Conservation (phyloP, 2,329 filamentous ascomycete species). For the Allantophomopsis cytisporea region DNA sequence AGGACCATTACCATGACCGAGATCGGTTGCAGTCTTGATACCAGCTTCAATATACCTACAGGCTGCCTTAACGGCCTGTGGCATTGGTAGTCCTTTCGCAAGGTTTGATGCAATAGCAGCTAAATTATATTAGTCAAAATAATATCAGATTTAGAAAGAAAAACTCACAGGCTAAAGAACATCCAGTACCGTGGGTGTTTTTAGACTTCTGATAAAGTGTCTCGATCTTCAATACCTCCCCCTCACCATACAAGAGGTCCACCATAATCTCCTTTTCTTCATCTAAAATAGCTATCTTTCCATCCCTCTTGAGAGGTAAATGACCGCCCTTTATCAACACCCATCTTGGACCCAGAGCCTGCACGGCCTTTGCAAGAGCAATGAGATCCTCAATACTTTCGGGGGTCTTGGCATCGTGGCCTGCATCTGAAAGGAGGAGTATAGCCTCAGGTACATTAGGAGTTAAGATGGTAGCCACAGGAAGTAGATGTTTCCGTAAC, state of each 20-base stretch:
- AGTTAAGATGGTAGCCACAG: slow-evolving; percentile 54
- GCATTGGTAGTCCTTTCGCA: slow-evolving; percentile 40
- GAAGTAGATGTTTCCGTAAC: slow-evolving; percentile 46
- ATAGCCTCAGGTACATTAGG: slow-evolving; percentile 68
- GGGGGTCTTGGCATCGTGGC: slow-evolving; percentile 27
- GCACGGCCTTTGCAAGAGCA: slow-evolving; percentile 50
- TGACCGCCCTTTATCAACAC: slow-evolving; percentile 89
- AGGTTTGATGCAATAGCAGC: slow-evolving; percentile 67
- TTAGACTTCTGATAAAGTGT: slow-evolving; percentile 57
- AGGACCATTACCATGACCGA: slow-evolving; percentile 55
- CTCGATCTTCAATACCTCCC: slow-evolving; percentile 46
- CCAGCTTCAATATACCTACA: slow-evolving; percentile 60
- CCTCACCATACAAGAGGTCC: slow-evolving; percentile 60
- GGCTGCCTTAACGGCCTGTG: slow-evolving; percentile 49
- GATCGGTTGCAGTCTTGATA: slow-evolving; percentile 32
- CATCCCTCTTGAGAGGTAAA: slow-evolving; percentile 56
- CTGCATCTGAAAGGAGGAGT: slow-evolving; percentile 43
- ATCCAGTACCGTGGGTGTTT: slow-evolving; percentile 91
- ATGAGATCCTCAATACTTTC: slow-evolving; percentile 52
- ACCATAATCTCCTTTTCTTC: slow-evolving; percentile 54
- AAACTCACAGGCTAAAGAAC: slow-evolving; percentile 70
- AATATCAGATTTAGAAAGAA: neutral
- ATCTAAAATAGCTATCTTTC: slow-evolving; percentile 40
- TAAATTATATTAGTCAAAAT: slow-evolving; percentile 5
- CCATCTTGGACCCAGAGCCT: slow-evolving; percentile 58